Evolutionary conservation across 129 eudicot species (phyloP), one percentile per base, ranked within the genome.

Genomic region (Oenanthe sinensis): DNA sequence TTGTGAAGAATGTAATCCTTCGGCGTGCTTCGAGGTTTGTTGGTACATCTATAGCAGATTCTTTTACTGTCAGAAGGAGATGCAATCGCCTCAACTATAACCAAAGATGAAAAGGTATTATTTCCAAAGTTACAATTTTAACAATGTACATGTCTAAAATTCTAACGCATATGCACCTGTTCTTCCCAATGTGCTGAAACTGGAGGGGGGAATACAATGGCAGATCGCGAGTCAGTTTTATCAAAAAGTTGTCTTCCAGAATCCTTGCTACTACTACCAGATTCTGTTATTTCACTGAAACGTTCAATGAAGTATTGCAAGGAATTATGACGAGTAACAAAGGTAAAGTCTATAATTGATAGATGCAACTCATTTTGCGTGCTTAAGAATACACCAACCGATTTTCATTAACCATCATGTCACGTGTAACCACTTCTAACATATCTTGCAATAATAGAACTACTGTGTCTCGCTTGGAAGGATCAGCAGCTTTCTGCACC

Each of bases 101-200:
- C 65, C 67, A 80, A 48, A 77, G 77, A 71, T n/a, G 45, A 83
- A 17, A 63, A 47, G 70, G 37, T 30, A 60, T 67, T 71, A 75
- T 73, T 40, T 74, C 72, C 46, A 48, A 55, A 26, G 70, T 68
- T 62, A 75, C 60, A 75, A 62, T 49, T 50, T 73, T 52, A 50
- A 79, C 74, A 12, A n/a, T 50, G 33, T 20, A 75, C 26, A 36
- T 39, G 20, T 30, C 40, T 67, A 70, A 36, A 6, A 16, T 6
- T 39, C 9, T 33, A 79, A 77, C 33, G 74, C 60, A 47, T 44
- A 30, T 52, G 71, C 52, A 93, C 99, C 99, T 96, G 97, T 80
- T 96, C 99, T 84, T 92, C 96, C 99, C 99, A 96, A 50, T 96
- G 99, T 83, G 99, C 86, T 69, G 97, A 83, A 80, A 86, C 88